Percentiles rank a stretch among this genome's conserved stretches.
Conservation (phyloP, 495 filamentous ascomycete species). For the Sphaerosporella brunnea region DNA sequence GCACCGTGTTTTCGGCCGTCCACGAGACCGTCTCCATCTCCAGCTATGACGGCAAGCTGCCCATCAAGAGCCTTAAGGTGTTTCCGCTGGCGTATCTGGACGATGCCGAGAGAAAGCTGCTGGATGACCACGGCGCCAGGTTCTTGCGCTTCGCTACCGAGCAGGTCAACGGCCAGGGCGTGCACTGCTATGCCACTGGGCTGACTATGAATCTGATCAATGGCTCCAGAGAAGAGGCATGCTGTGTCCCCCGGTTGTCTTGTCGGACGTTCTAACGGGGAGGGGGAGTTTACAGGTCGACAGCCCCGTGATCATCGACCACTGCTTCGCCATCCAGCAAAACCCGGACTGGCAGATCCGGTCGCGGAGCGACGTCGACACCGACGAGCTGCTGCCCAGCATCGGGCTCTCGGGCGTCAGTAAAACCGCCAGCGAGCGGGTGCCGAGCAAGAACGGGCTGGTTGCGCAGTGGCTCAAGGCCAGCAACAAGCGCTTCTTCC, state of each 20-base stretch:
- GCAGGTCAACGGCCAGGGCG: not conserved
- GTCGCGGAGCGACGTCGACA: too few species aligned
- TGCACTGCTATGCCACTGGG: slow-evolving; percentile 4
- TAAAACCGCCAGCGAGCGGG: too few species aligned
- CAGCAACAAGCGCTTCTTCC: not conserved
- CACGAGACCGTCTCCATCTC: not conserved
- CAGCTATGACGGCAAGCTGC: not conserved
- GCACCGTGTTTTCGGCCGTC: not conserved
- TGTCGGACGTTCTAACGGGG: not conserved
- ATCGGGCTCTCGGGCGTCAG: too few species aligned
- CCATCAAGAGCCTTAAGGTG: not conserved
- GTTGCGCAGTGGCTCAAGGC: too few species aligned
- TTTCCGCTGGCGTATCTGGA: not conserved
- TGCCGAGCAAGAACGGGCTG: too few species aligned
- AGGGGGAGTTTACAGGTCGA: slow-evolving; percentile 4
- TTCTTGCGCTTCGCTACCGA: not conserved
- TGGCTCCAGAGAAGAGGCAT: slow-evolving; percentile 4
- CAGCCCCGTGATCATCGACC: slow-evolving; percentile 3
- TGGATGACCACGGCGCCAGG: not conserved
- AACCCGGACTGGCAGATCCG: slow-evolving; percentile 2
- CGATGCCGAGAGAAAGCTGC: not conserved
- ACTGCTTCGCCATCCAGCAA: slow-evolving; percentile 1
- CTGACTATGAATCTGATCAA: not conserved
- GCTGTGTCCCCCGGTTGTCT: too few species aligned
- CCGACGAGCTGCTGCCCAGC: too few species aligned